These are phyloP conservation scores for Ichthyophthirius multifiliis DNA, from an alignment of 169 alveolate species.

Conservation along the genomic window DNA sequence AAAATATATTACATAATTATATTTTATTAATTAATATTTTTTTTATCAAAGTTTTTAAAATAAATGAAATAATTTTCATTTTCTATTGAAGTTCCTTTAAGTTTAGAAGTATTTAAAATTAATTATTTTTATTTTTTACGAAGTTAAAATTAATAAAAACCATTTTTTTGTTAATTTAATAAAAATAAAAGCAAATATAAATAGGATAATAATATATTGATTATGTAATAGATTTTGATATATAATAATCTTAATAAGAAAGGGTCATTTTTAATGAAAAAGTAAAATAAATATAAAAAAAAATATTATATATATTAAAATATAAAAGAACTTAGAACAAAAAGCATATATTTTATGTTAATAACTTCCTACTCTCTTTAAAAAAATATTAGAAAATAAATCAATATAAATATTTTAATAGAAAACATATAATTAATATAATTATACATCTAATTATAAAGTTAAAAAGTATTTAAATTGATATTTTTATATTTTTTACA, in stretches of 20 bases:
- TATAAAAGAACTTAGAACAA: neutral
- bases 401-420: neutral
- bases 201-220: conserved; percentile 1
- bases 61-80: neutral
- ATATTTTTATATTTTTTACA: neutral
- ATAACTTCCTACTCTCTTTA: neutral
- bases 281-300: neutral
- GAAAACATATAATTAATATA: neutral
- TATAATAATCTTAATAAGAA: neutral
- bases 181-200: neutral
- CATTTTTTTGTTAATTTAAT: neutral
- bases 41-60: no score
- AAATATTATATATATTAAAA: neutral
- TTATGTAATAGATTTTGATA: conserved; percentile 1
- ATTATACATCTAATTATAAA: neutral
- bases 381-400: neutral
- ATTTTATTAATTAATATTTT: no score
- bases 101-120: neutral
- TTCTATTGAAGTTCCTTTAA: neutral
- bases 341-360: neutral
- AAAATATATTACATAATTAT: no score
- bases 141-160: neutral
- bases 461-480: neutral
- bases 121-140: neutral
- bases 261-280: neutral